A percentile compares a stretch with the other conserved stretches of the same genome.
Conservation (phyloP, 768 basidiomycete species). For the Daedaleopsis nitida region DNA sequence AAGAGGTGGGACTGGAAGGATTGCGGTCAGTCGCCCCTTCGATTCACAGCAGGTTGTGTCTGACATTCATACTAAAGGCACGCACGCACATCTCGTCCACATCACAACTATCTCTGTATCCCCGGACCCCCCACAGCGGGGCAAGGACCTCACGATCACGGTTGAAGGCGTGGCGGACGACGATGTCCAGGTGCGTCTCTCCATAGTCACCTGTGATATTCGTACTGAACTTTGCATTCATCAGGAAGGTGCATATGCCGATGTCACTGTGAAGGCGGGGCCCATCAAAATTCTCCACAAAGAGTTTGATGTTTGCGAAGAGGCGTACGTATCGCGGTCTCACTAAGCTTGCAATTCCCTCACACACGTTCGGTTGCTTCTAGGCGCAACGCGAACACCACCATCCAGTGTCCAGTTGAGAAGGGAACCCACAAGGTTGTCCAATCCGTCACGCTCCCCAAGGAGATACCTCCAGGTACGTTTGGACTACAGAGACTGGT, state of each 20-base stretch:
- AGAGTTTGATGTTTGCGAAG: constrained; percentile 86
- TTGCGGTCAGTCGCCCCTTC: constrained; percentile 62
- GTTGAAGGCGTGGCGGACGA: constrained; percentile 63
- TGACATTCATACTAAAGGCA: constrained; percentile 39
- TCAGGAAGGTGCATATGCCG: constrained; percentile 89
- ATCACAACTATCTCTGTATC: constrained; percentile 70
- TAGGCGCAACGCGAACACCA: constrained; percentile 75
- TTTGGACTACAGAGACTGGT: background rate
- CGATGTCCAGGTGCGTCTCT: constrained; percentile 60
- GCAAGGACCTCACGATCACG: constrained; percentile 83
- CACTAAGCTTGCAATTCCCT: background rate
- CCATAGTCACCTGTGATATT: background rate
- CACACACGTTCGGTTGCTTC: background rate
- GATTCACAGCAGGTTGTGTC: background rate
- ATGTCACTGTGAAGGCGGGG: constrained; percentile 93
- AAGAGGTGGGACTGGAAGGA: constrained; percentile 47
- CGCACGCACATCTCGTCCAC: constrained; percentile 48
- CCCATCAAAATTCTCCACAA: constrained; percentile 86
- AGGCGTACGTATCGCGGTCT: constrained; percentile 68
- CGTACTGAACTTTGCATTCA: background rate
- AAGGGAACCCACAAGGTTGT: constrained; percentile 68
- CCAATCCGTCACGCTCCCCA: constrained; percentile 86
- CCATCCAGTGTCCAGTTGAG: constrained; percentile 83
- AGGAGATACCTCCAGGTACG: constrained; percentile 84
- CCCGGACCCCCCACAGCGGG: constrained; percentile 91